Percentiles rank a stretch among this genome's conserved stretches.
Evolutionary conservation across 73 alveolate species (phyloP).

Genomic region (Tetrahymena thermophila): DNA sequence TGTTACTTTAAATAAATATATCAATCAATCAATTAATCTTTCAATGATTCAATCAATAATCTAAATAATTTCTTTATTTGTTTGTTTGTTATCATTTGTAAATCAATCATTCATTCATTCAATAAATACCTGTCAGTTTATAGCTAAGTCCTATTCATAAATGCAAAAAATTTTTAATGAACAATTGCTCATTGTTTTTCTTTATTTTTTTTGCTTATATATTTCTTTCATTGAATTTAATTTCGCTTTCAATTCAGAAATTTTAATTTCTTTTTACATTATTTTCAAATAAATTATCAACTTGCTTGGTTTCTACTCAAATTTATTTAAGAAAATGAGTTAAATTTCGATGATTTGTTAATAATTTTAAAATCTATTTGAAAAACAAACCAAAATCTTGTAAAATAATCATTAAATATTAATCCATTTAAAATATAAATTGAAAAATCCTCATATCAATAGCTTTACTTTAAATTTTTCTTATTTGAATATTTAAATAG

Average conservation of each 20-base stretch:
- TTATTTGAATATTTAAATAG: not conserved
- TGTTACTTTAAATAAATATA: not conserved
- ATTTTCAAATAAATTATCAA: not conserved
- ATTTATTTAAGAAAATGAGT: not conserved
- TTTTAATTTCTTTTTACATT: not conserved
- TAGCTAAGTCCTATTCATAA: not conserved
- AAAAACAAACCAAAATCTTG: not conserved
- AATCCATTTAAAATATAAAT: not conserved
- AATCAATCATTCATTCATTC: not conserved
- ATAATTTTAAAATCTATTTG: not conserved
- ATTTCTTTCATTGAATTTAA: no score
- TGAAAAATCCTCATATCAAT: not conserved
- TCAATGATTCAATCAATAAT: not conserved
- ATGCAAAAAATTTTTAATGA: not conserved
- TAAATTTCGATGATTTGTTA: not conserved
- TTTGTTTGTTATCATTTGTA: not conserved
- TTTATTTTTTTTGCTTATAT: no score
- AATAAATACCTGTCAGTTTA: not conserved
- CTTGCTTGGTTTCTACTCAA: not conserved
- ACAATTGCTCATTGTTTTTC: not conserved
- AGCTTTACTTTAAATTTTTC: not conserved
- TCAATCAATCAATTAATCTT: not conserved
- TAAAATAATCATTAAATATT: no score
- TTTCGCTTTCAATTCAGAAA: not conserved
- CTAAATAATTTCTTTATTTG: not conserved